Conservation (phyloP, 2,329 filamentous ascomycete species). For the Alternaria ventricosa region DNA sequence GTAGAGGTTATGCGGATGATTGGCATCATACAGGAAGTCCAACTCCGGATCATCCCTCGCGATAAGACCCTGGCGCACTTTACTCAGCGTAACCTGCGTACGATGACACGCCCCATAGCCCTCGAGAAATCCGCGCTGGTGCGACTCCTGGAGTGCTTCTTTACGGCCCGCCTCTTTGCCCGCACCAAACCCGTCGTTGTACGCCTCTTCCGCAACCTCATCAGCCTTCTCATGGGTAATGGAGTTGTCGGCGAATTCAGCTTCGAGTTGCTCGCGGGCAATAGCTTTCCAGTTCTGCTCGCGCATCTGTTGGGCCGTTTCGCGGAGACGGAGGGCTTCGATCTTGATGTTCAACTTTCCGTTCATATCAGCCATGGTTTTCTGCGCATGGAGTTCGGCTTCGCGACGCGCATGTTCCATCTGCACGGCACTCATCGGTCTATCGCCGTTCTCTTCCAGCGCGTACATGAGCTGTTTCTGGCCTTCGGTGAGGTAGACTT, state of each 20-base stretch:
- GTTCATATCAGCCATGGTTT: slow-evolving; percentile 2
- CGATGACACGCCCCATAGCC: slow-evolving; percentile 27
- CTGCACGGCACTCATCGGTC: slow-evolving; percentile 13
- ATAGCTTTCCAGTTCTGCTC: slow-evolving; percentile 26
- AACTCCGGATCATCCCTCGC: slow-evolving; percentile 23
- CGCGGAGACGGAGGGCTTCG: slow-evolving; percentile 17
- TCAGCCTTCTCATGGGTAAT: neutral
- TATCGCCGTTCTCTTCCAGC: slow-evolving; percentile 13
- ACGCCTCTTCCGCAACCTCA: slow-evolving; percentile 10
- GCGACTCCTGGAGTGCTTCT: neutral
- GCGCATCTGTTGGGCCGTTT: slow-evolving; percentile 22
- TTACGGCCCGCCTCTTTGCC: slow-evolving; percentile 8
- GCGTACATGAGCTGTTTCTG: slow-evolving; percentile 26
- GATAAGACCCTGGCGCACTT: slow-evolving; percentile 22
- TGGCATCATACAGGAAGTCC: slow-evolving; percentile 25
- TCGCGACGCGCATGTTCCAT: slow-evolving; percentile 9
- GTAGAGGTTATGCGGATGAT: slow-evolving; percentile 22
- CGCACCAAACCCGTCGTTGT: slow-evolving; percentile 14
- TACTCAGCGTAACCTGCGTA: slow-evolving; percentile 11
- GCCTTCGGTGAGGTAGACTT: slow-evolving; percentile 28
- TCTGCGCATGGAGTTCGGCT: slow-evolving; percentile 8
- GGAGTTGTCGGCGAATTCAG: slow-evolving; percentile 3
- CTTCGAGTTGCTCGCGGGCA: slow-evolving; percentile 9
- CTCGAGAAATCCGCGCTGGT: slow-evolving; percentile 16
- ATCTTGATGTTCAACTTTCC: slow-evolving; percentile 7